These are phyloP conservation scores for Zymoseptoria brevis DNA, from an alignment of 2,329 filamentous ascomycete genomes.

Conservation along the genomic window DNA sequence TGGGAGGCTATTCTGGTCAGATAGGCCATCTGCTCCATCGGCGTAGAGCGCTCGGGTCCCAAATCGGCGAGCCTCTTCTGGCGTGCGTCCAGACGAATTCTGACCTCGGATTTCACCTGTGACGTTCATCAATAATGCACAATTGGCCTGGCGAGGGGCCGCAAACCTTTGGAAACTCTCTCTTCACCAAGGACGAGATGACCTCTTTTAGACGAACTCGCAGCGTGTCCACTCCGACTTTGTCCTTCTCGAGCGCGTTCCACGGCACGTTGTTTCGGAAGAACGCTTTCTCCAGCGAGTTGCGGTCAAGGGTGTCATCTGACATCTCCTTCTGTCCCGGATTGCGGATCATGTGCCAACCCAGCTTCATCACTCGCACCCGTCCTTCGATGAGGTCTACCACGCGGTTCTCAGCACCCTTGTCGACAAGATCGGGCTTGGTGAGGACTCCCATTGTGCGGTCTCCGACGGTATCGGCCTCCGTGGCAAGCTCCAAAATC, in stretches of 20 bases:
- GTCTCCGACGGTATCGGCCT: slow-evolving; percentile 26
- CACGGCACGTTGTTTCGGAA: slow-evolving; percentile 30
- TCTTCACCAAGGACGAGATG: slow-evolving; percentile 36
- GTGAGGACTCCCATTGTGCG: slow-evolving; percentile 33
- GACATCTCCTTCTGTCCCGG: slow-evolving; percentile 23
- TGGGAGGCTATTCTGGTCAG: slow-evolving; percentile 37
- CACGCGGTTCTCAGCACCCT: slow-evolving; percentile 17
- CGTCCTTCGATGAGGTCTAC: slow-evolving; percentile 24
- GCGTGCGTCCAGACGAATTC: slow-evolving; percentile 19
- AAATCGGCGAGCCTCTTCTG: slow-evolving; percentile 36
- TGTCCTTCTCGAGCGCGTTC: slow-evolving; percentile 31
- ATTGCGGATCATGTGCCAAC: slow-evolving; percentile 30
- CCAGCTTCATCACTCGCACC: slow-evolving; percentile 22
- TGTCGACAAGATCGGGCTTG: slow-evolving; percentile 31
- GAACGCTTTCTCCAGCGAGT: slow-evolving; percentile 29
- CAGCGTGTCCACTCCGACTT: slow-evolving; percentile 37
- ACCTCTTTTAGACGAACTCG: slow-evolving; percentile 35
- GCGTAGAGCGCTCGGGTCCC: slow-evolving; percentile 44
- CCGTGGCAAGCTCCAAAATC: slow-evolving; percentile 36
- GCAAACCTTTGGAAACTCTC: slow-evolving; percentile 41
- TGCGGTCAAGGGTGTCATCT: slow-evolving; percentile 7
- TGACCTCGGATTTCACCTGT: slow-evolving; percentile 32
- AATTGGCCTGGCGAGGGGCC: too few species aligned
- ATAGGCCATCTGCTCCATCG: slow-evolving; percentile 43
- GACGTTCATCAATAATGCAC: too few species aligned